Evolutionary conservation across 192 early-diverging fungal species (phyloP), one percentile per base, ranked within the genome.

Genomic region (Coemansia interrupta): DNA sequence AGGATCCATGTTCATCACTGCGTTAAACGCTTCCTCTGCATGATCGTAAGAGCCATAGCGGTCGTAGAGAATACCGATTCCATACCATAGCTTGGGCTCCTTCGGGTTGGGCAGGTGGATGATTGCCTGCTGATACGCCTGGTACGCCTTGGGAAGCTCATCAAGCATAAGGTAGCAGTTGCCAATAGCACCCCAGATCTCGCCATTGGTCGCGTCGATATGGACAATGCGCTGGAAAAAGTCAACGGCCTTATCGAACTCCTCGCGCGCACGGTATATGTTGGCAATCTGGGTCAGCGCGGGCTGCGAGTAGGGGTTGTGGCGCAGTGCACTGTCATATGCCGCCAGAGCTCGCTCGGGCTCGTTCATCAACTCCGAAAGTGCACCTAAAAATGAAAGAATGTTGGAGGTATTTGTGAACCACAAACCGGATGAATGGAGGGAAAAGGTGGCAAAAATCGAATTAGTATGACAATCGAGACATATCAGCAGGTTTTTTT

Each of bases 1-100:
- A 15, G 94, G 90, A 48, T 97, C 94, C 89, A 96, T 93, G 45
- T 84, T 81, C 78, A 99, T 91, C 17, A 95, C 96, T 1, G 92
- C 90, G 0, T 90, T 79, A 59, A 97, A 97, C 0, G 95, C 95
- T 64, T 97, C 95, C 60, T 97, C 94, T 7, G 97, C 97, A 66
- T 94, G 90, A 54, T 99, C 94, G 42, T 91, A 89, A 4, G 94
- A 97, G 15, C 93, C 94, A 62, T 96, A 99, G 24, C 94, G 87
- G 66, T 97, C 95, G 63, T 99, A 97, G 7, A 97, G 78, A 57
- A 96, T 97, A 28, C 94, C 97, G 46, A 97, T 97, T 10, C 95
- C 95, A 61, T 97, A 99, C 97, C 97, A 99, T 24, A 99, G 85
- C 68, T 96, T 95, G 6, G 95, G 93, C 63, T 97, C 97, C 89